Evolutionary conservation across 139 green algal species (phyloP).

Genomic region (Picochlorum sp.): DNA sequence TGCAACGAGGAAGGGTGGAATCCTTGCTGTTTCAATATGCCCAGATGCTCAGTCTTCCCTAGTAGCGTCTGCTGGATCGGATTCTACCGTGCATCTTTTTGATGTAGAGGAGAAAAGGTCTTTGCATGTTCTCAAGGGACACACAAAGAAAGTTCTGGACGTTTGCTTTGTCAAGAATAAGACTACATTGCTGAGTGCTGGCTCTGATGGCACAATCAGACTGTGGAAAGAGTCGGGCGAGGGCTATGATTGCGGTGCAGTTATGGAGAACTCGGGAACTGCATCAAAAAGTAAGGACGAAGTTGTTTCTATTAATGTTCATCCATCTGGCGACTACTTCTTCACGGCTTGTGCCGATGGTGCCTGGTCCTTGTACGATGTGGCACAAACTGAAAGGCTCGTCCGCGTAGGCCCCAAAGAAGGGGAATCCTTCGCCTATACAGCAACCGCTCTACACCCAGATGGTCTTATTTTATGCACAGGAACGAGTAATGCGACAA

Average conservation of each 20-base stretch:
- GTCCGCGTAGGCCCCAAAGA: conserved; percentile 4
- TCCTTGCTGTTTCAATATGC: conserved; percentile 57
- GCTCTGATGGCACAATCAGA: conserved; percentile 67
- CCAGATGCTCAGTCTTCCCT: conserved; percentile 26
- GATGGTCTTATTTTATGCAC: conserved; percentile 83
- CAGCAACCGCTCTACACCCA: conserved; percentile 55
- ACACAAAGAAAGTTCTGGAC: conserved; percentile 61
- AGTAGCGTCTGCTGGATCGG: conserved; percentile 41
- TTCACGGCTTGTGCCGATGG: conserved; percentile 65
- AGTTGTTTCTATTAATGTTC: conserved; percentile 47
- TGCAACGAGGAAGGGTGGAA: conserved; percentile 75
- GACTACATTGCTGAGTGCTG: conserved; percentile 52
- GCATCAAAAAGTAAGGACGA: conserved; percentile 6
- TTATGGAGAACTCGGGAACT: background rate
- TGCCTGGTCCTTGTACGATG: conserved; percentile 44
- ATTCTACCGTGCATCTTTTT: conserved; percentile 64
- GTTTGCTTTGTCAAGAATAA: conserved; percentile 22
- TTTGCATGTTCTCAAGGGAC: conserved; percentile 51
- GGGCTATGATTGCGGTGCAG: background rate
- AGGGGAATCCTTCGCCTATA: conserved; percentile 21
- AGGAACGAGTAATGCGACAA: conserved; percentile 40
- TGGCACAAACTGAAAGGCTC: background rate
- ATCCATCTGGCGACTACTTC: conserved; percentile 74
- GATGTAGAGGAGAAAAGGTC: conserved; percentile 25
- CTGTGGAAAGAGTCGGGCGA: conserved; percentile 45